Evolutionary conservation across 495 filamentous ascomycete genomes (phyloP).

Genomic region (Coniosporium apollinis): DNA sequence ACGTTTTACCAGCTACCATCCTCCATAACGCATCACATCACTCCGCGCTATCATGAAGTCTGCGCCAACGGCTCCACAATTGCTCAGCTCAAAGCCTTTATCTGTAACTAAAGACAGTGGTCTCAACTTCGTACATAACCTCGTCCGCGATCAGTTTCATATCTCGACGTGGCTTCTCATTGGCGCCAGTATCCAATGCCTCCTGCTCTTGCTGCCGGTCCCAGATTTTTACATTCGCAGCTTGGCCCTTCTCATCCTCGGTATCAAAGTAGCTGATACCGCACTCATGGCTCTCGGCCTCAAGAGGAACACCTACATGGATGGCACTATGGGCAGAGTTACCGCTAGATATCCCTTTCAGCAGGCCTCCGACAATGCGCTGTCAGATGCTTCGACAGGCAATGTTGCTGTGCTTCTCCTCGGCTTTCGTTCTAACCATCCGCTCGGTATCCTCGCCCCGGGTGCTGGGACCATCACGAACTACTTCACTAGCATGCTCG

Average conservation of each 20-base stretch:
- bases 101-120: not conserved
- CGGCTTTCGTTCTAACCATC: conserved; percentile 27
- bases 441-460: conserved; percentile 10
- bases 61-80: not conserved
- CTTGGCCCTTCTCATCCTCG: conserved; percentile 14
- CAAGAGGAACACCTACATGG: conserved; percentile 23
- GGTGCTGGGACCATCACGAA: conserved; percentile 4
- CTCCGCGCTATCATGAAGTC: not conserved
- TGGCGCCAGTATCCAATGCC: conserved; percentile 25
- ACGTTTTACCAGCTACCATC: too few relatives aligned
- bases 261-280: conserved; percentile 13
- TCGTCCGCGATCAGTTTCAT: conserved; percentile 15
- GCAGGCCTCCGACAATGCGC: conserved; percentile 18
- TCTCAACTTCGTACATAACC: not conserved
- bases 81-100: not conserved
- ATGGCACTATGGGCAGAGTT: conserved; percentile 22
- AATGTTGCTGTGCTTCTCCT: conserved; percentile 27
- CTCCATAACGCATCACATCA: too few relatives aligned
- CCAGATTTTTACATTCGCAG: conserved; percentile 7
- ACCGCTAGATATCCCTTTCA: conserved; percentile 22
- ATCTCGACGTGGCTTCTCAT: conserved; percentile 29
- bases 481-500: conserved; percentile 8
- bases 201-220: conserved; percentile 21
- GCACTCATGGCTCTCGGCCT: conserved; percentile 16
- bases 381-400: conserved; percentile 15